phyloP scores from a whole-genome alignment of 805 yeast species.

The Pichia rugopelliculosa region DNA sequence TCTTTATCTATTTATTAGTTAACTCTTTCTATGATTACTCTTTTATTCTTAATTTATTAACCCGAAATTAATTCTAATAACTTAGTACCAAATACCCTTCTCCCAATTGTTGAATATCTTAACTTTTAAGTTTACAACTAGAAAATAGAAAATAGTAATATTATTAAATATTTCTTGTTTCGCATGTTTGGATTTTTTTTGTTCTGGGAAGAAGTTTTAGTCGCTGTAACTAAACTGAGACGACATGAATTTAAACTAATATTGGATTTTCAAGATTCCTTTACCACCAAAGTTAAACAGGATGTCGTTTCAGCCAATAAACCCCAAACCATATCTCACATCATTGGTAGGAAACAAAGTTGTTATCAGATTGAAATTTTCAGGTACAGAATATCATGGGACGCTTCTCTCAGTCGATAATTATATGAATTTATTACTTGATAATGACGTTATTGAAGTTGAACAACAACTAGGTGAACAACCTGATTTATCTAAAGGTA shows the following conservation, averaged over 20 bases:
- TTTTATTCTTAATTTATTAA: neutral
- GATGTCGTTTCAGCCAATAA: constrained; percentile 53
- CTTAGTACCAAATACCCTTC: no score
- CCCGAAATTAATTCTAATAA: neutral
- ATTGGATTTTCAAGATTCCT: neutral
- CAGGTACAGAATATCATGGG: constrained; percentile 82
- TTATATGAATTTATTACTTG: constrained; percentile 83
- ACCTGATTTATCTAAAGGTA: constrained; percentile 35
- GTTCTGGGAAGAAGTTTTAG: no score
- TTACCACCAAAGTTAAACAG: neutral
- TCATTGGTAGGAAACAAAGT: constrained; percentile 66
- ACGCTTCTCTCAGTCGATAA: constrained; percentile 72
- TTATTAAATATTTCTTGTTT: no score
- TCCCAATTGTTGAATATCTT: no score
- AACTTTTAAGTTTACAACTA: no score
- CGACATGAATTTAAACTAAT: neutral
- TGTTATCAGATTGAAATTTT: constrained; percentile 81
- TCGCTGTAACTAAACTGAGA: no score
- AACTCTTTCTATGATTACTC: neutral
- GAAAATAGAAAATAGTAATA: no score
- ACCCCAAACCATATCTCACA: constrained; percentile 86
- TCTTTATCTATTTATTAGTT: constrained; percentile 1
- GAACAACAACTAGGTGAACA: constrained; percentile 37
- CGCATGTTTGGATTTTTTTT: no score
- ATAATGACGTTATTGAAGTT: constrained; percentile 41